Base-by-base conservation (phyloP, 768 basidiomycete species). In the Trametes cingulata region DNA sequence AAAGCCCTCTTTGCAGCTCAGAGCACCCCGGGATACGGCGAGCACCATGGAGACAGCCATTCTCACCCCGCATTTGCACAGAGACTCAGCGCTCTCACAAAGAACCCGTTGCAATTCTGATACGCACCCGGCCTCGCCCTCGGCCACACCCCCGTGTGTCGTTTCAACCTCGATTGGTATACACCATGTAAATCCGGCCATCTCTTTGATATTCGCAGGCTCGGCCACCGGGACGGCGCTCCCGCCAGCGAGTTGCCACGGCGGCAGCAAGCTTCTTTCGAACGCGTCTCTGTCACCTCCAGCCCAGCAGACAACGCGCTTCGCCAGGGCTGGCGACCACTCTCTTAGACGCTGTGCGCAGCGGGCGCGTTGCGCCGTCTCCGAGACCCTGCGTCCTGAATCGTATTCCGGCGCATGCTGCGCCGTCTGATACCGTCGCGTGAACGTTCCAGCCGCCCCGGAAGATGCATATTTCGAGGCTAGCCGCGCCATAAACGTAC, bases 141-240 rank as follows among this genome's bases (percentile, higher is more conserved):
- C 46, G 47, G 36, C n/a, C 20, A 33, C 27, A 15, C 33, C 3
- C 24, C 37, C 47, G 46, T 41, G 37, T 22, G 39, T 56, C 17
- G 15, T 17, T 17, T 37, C 45, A 39, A 25, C 47, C 47, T n/a
- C 42, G 47, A 49, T 49, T 57, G 56, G 56, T 19, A 57, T 33
- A 20, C 47, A 19, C 47, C 40, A 49, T 35, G 40, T 47, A 57
- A 42, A 49, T 57, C n/a, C 36, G 14, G 35, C 20, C 39, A 20
- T 41, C 24, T 20, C 56, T 35, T 25, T 49, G 56, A 57, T 57
- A n/a, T 47, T 57, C 56, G 48, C 56, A 57, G 47, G 51, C 39
- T 56, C 55, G 24, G 47, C 14, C 25, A 22, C 52, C 52, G 52
- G 40, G 24, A 24, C 51, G 51, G 22, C n/a, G 22, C 24, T 36